phyloP scores from a whole-genome alignment of 257 asterid species.

The Coffea eugenioides region DNA sequence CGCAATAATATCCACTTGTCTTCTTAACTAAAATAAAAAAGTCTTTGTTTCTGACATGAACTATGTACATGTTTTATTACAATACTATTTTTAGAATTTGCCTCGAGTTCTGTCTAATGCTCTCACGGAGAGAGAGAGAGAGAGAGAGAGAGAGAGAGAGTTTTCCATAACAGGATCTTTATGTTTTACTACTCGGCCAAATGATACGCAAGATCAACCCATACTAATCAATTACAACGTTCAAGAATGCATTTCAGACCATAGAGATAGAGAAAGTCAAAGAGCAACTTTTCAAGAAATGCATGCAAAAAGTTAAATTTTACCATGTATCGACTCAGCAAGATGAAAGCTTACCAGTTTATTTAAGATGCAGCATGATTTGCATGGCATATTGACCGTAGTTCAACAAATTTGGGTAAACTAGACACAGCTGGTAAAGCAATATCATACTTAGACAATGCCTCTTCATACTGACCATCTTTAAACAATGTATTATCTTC shows the following conservation, averaged over 20 bases:
- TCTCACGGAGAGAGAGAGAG: not conserved
- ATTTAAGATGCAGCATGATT: conserved; percentile 87
- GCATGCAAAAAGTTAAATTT: not conserved
- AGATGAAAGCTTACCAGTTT: conserved; percentile 54
- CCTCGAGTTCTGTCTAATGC: too few relatives aligned
- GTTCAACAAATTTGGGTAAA: conserved; percentile 24
- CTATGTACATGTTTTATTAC: too few relatives aligned
- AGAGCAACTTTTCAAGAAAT: not conserved
- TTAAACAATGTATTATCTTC: too few relatives aligned
- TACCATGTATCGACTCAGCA: too few relatives aligned
- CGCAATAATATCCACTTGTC: not conserved
- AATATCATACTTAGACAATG: too few relatives aligned
- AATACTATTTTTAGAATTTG: too few relatives aligned
- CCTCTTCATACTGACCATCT: too few relatives aligned
- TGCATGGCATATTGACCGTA: conserved; percentile 73
- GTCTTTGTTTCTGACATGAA: not conserved
- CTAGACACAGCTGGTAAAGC: too few relatives aligned
- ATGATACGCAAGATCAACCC: not conserved
- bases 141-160: not conserved
- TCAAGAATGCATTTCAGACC: not conserved
- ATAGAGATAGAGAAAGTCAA: not conserved
- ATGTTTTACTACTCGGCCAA: not conserved
- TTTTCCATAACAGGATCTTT: not conserved
- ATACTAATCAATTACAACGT: not conserved
- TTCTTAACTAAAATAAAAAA: not conserved